Evolutionary conservation across 148 eudicot genomes (phyloP).

Genomic region (Diospyros lotus): DNA sequence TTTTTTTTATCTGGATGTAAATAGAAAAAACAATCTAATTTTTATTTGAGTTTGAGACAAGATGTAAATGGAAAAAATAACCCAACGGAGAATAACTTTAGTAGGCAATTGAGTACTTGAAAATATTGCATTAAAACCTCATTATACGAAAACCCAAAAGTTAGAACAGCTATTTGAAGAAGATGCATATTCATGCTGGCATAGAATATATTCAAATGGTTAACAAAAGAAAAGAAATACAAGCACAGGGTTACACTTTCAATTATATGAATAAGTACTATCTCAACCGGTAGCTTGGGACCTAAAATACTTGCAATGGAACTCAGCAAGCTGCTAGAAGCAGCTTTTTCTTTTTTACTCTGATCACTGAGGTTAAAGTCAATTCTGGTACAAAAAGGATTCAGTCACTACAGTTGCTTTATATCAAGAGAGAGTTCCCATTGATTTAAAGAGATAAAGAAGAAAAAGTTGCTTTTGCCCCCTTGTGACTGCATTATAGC

Average conservation of each 20-base stretch:
- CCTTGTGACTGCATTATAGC: constrained; percentile 50
- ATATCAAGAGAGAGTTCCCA: not conserved
- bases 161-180: too few relatives aligned
- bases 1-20: too few relatives aligned
- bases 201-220: not conserved
- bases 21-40: too few relatives aligned
- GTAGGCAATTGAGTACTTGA: too few relatives aligned
- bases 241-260: not conserved
- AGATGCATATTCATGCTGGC: too few relatives aligned
- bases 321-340: not conserved
- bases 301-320: not conserved
- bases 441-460: constrained; percentile 7
- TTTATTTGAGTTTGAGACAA: too few relatives aligned
- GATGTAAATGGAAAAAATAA: too few relatives aligned
- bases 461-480: constrained; percentile 30
- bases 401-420: constrained; percentile 14
- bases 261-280: too few relatives aligned
- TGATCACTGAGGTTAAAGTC: constrained; percentile 4
- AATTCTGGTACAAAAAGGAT: constrained; percentile 5
- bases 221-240: not conserved
- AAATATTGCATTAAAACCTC: too few relatives aligned
- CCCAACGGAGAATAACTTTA: too few relatives aligned
- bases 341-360: not conserved
- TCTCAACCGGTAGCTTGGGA: not conserved
- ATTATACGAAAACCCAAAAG: too few relatives aligned